Conservation (phyloP, 805 yeast genomes). For the Suhomyces pyralidae region DNA sequence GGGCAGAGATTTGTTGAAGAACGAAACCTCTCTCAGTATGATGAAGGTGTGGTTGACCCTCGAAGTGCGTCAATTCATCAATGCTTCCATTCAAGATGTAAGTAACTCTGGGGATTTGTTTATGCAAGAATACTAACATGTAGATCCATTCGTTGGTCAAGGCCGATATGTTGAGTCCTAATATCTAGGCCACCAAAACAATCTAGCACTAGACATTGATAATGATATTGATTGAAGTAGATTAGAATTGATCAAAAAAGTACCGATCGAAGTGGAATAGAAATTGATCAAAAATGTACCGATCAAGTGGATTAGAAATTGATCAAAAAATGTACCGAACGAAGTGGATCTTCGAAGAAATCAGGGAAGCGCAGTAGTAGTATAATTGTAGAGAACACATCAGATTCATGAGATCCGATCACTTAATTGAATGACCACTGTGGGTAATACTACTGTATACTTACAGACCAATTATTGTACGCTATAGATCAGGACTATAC, state of each 20-base stretch:
- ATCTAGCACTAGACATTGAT: too few relatives aligned
- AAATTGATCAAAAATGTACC: too few relatives aligned
- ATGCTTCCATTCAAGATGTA: conserved; percentile 77
- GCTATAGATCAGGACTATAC: too few relatives aligned
- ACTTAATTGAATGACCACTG: too few relatives aligned
- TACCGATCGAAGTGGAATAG: too few relatives aligned
- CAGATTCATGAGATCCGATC: too few relatives aligned
- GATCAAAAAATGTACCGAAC: background rate
- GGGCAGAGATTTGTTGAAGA: conserved; percentile 53
- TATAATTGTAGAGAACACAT: background rate
- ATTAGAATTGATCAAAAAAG: too few relatives aligned
- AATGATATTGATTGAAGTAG: too few relatives aligned
- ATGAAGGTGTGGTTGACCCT: conserved; percentile 86
- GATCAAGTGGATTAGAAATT: too few relatives aligned
- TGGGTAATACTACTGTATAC: too few relatives aligned
- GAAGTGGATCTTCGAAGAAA: background rate
- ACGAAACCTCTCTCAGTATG: conserved; percentile 71
- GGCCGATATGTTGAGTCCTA: conserved; percentile 47
- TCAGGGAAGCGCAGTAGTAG: background rate
- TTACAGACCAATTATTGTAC: too few relatives aligned
- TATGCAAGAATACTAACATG: conserved; percentile 12
- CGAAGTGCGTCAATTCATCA: conserved; percentile 83
- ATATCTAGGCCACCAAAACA: conserved; percentile 19
- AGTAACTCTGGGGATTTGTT: conserved; percentile 22
- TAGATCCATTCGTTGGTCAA: conserved; percentile 43